Base-by-base conservation (phyloP, 352 stramenopile genomes). In the Thalassiosira hispida region DNA sequence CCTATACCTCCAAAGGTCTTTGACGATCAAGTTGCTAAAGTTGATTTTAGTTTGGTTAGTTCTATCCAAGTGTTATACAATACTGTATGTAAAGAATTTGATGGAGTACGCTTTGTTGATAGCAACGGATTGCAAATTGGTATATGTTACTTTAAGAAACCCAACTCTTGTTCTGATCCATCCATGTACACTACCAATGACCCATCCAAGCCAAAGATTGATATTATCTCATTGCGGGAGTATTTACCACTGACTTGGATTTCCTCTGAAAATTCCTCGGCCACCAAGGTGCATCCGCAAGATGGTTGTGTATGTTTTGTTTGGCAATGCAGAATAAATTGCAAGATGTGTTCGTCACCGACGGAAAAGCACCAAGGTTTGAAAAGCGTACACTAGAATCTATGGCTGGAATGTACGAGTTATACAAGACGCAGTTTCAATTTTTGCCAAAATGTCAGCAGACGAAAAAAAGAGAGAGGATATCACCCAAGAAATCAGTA, bases 191-290 rank as follows among this genome's bases (percentile, higher is more conserved):
- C n/a, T 22, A 57, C 8, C 49, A 9, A n/a, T 8, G 8, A 38
- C 8, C 31, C 31, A 38, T 38, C n/a, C 31, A 9, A 11, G n/a
- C 25, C 56, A 65, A 4, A 27, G 9, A 7, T 25, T 49, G 23
- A 2, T 25, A 44, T 29, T 25, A 51, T 8, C 56, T 65, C 7
- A 18, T 65, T 18, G 56, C 56, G 1, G 56, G 25, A 6, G 56
- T 65, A 7, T 65, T 65, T 25, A 65, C 56, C 2, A 7, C 1
- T 9, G 56, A 65, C 56, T 44, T 65, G 6, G 56, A 65, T 16
- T 65, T 65, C 56, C 25, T 51, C 14, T 65, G 27, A 2, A 65
- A 65, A 44, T 65, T 65, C 23, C 29, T 44, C 20, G 56, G 56
- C 27, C 56, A 65, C 51, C 56, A 65, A 44, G 56, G 56, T 11